A percentile compares a stretch with the other conserved stretches of the same genome.
These are phyloP conservation scores for Glycine soja DNA, from an alignment of 306 rosid genomes.

Conservation along the genomic window DNA sequence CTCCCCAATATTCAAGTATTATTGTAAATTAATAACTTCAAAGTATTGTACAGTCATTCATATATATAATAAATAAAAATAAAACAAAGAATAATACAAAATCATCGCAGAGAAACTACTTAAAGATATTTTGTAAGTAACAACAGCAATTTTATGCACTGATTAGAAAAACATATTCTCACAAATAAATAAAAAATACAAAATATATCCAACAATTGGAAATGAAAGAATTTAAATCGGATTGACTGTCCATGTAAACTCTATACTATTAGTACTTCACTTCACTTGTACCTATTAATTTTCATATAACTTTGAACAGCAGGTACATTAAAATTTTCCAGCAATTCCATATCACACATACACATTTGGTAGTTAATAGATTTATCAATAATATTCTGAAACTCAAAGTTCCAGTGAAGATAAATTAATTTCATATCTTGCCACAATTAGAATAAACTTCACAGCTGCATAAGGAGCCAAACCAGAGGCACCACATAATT, in stretches of 20 bases:
- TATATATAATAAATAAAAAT: not conserved
- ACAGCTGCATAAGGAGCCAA: conserved; percentile 15
- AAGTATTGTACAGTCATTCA: conserved; percentile 16
- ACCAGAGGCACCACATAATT: conserved; percentile 19
- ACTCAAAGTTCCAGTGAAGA: conserved; percentile 20
- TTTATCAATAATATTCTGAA: conserved; percentile 26
- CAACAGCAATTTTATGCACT: not conserved
- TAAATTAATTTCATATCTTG: conserved; percentile 37
- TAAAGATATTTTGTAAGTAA: conserved; percentile 20
- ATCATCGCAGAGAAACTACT: conserved; percentile 1
- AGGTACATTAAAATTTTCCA: conserved; percentile 8
- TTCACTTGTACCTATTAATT: conserved; percentile 1
- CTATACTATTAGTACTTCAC: not conserved
- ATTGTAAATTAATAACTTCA: conserved; percentile 15
- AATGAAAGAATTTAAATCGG: not conserved
- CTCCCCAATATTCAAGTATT: conserved; percentile 3
- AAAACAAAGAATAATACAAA: conserved; percentile 26
- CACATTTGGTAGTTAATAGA: conserved; percentile 18
- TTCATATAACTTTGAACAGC: not conserved
- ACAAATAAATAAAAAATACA: not conserved
- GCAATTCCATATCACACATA: conserved; percentile 14
- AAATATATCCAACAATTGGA: not conserved
- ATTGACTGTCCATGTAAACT: not conserved
- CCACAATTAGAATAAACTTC: conserved; percentile 30
- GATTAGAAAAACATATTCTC: conserved; percentile 12